A percentile compares a stretch with the other conserved stretches of the same genome.
Evolutionary conservation across 75 land plant genomes (phyloP).

Genomic region (Ceratopteris richardii): DNA sequence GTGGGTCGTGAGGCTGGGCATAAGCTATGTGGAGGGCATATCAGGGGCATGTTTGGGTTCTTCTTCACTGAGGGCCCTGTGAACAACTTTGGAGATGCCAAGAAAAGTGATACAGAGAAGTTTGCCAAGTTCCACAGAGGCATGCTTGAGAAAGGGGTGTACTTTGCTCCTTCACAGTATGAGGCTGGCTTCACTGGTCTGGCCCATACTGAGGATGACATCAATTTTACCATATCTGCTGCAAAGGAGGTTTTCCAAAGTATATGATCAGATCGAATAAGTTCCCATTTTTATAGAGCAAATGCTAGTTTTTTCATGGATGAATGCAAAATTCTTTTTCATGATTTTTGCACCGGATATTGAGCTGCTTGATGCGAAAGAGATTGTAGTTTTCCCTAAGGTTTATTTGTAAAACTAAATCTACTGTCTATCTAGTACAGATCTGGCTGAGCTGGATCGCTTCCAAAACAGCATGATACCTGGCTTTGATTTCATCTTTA

Average conservation of each 20-base stretch:
- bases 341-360: too few relatives aligned
- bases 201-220: slow-evolving; percentile 75
- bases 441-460: too few relatives aligned
- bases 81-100: slow-evolving; percentile 78
- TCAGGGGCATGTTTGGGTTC: slow-evolving; percentile 96
- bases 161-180: slow-evolving; percentile 93
- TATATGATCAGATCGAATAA: too few relatives aligned
- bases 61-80: slow-evolving; percentile 92
- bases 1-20: slow-evolving; percentile 82
- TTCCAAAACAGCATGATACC: too few relatives aligned
- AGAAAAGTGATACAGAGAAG: slow-evolving; percentile 87
- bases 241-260: slow-evolving; percentile 75
- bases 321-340: too few relatives aligned
- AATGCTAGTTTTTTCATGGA: too few relatives aligned
- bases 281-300: too few relatives aligned
- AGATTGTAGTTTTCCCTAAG: too few relatives aligned
- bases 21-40: slow-evolving; percentile 73
- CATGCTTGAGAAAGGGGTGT: slow-evolving; percentile 90
- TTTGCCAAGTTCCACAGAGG: slow-evolving; percentile 86
- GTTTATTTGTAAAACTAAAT: too few relatives aligned
- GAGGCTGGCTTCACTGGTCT: slow-evolving; percentile 97
- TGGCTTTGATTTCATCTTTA: too few relatives aligned
- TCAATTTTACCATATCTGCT: slow-evolving; percentile 72
- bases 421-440: too few relatives aligned
- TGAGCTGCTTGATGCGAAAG: too few relatives aligned